phyloP scores from a whole-genome alignment of 2,329 filamentous ascomycete species.

The Neonectria ditissima region DNA sequence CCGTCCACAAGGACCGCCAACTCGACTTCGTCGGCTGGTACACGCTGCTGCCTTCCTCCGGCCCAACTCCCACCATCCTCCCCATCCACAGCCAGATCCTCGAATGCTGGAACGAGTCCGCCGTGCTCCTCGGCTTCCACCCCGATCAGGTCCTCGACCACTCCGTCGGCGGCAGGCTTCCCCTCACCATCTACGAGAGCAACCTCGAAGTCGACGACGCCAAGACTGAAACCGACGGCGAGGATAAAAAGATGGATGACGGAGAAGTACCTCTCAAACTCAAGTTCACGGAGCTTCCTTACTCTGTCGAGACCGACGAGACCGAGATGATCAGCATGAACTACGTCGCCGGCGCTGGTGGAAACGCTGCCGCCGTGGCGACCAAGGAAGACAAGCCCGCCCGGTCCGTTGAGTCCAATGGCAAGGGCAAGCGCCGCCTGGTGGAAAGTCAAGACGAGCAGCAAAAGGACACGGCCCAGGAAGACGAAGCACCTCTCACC shows the following conservation, averaged over 20 bases:
- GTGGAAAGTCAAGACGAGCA: constrained; percentile 49
- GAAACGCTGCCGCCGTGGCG: constrained; percentile 76
- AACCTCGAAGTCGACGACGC: constrained; percentile 77
- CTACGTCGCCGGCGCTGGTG: constrained; percentile 87
- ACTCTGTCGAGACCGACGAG: constrained; percentile 91
- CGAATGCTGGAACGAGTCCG: constrained; percentile 81
- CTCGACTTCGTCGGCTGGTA: constrained; percentile 95
- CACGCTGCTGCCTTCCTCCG: constrained; percentile 78
- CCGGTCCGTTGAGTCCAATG: constrained; percentile 60
- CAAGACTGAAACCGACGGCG: constrained; percentile 60
- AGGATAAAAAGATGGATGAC: constrained; percentile 81
- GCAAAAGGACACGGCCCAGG: constrained; percentile 42
- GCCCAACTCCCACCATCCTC: constrained; percentile 76
- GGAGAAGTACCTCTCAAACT: constrained; percentile 68
- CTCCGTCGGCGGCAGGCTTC: constrained; percentile 81
- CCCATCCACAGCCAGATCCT: constrained; percentile 84
- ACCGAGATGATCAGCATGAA: constrained; percentile 98
- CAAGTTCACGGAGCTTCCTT: constrained; percentile 85
- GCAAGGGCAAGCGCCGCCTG: constrained; percentile 64
- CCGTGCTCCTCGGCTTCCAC: constrained; percentile 90
- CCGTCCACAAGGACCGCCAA: constrained; percentile 85
- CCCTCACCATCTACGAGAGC: constrained; percentile 91
- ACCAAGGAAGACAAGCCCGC: constrained; percentile 57
- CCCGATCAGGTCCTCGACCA: constrained; percentile 67
- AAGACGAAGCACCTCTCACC: constrained; percentile 61